phyloP scores from a whole-genome alignment of 345 rosid species.

The Microcos paniculata region DNA sequence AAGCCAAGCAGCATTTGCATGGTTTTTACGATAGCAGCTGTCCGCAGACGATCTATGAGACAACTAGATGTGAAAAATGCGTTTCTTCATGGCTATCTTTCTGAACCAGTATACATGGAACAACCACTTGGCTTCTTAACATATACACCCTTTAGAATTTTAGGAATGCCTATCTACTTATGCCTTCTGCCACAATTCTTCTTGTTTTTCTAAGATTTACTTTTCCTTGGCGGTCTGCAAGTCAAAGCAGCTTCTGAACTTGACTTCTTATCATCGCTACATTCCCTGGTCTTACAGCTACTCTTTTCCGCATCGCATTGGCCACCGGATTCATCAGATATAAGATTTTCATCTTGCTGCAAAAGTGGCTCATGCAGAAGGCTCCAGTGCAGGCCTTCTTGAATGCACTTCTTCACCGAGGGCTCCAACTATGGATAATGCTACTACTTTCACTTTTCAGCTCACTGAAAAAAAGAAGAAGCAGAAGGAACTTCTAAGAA shows the following conservation, averaged over 20 bases:
- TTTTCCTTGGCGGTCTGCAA: neutral
- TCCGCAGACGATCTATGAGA: neutral
- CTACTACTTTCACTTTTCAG: neutral
- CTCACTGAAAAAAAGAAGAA: constrained; percentile 13
- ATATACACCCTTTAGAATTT: neutral
- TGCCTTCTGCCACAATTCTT: neutral
- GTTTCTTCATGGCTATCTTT: too few species aligned
- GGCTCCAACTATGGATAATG: constrained; percentile 16
- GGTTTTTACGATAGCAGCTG: neutral
- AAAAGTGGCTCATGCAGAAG: constrained; percentile 8
- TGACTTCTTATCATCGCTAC: neutral
- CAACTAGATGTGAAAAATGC: too few species aligned
- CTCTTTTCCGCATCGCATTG: neutral
- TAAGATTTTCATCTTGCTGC: neutral
- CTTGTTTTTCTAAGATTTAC: constrained; percentile 2
- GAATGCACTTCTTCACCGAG: constrained; percentile 16
- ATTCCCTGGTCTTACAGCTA: neutral
- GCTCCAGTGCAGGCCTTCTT: constrained; percentile 16
- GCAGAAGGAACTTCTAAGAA: neutral
- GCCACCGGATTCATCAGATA: neutral
- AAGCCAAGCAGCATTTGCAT: neutral
- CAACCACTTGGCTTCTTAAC: neutral
- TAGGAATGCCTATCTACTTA: neutral
- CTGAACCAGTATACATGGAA: too few species aligned
- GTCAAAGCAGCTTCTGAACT: neutral